phyloP scores from a whole-genome alignment of 768 basidiomycete genomes.

The Chiua virens region DNA sequence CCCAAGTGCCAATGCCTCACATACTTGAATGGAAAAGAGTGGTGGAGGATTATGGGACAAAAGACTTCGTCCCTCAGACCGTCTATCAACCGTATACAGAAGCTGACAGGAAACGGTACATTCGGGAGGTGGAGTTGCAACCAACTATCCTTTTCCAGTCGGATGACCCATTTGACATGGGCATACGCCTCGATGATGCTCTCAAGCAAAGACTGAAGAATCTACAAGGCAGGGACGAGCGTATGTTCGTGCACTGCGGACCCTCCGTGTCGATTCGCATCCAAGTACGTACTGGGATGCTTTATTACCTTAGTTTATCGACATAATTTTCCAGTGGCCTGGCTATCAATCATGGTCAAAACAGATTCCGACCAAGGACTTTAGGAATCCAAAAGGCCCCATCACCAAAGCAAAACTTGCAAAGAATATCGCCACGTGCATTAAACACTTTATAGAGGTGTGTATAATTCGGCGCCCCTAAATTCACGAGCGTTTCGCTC shows the following conservation, averaged over 20 bases:
- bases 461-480: slow-evolving; percentile 9
- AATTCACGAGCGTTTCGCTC: neutral
- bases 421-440: slow-evolving; percentile 77
- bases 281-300: slow-evolving; percentile 46
- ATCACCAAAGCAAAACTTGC: slow-evolving; percentile 77
- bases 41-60: slow-evolving; percentile 24
- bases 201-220: slow-evolving; percentile 57
- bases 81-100: slow-evolving; percentile 78
- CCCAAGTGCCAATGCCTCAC: slow-evolving; percentile 23
- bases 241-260: slow-evolving; percentile 70
- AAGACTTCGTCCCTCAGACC: slow-evolving; percentile 64
- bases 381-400: slow-evolving; percentile 72
- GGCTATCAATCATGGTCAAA: slow-evolving; percentile 77
- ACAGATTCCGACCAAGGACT: slow-evolving; percentile 82
- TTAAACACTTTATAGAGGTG: slow-evolving; percentile 66
- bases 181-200: slow-evolving; percentile 64
- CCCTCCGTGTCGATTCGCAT: slow-evolving; percentile 80
- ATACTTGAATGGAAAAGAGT: slow-evolving; percentile 28
- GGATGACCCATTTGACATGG: slow-evolving; percentile 52
- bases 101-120: slow-evolving; percentile 74
- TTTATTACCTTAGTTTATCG: neutral
- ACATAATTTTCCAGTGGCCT: slow-evolving; percentile 58
- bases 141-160: slow-evolving; percentile 63
- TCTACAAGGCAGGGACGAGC: slow-evolving; percentile 57
- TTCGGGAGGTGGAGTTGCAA: slow-evolving; percentile 66